phyloP scores from a whole-genome alignment of 176 grass and related monocot genomes.

The Cenchrus purpureus region DNA sequence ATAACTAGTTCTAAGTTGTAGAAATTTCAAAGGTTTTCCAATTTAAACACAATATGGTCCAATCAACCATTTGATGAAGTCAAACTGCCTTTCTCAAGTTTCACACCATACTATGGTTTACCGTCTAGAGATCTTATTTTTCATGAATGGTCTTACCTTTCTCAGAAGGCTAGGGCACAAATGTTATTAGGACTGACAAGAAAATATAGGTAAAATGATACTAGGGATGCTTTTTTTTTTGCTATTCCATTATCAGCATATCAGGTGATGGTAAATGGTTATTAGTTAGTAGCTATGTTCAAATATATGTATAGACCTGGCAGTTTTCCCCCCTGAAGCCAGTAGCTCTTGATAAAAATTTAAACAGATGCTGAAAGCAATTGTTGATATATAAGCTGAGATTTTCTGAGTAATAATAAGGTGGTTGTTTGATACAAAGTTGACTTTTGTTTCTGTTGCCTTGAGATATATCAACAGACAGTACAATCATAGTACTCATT shows the following conservation, averaged over 20 bases:
- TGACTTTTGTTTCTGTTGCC: neutral
- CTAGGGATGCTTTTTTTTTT: neutral
- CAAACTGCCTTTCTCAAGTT: conserved; percentile 13
- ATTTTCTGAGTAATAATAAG: neutral
- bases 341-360: neutral
- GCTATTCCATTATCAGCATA: neutral
- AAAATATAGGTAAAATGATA: neutral
- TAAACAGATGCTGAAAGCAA: neutral
- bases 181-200: neutral
- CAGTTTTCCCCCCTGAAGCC: neutral
- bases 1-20: neutral
- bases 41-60: neutral
- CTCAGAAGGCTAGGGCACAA: neutral
- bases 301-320: neutral
- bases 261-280: neutral
- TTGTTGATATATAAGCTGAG: neutral
- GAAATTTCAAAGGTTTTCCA: neutral
- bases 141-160: conserved; percentile 23
- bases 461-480: conserved; percentile 28
- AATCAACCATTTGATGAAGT: neutral
- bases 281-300: conserved; percentile 4
- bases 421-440: conserved; percentile 2
- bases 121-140: conserved; percentile 22
- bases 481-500: neutral
- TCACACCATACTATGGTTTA: conserved; percentile 23